Evolutionary conservation across 2,329 filamentous ascomycete species (phyloP).

Genomic region (Fusarium nygamai): DNA sequence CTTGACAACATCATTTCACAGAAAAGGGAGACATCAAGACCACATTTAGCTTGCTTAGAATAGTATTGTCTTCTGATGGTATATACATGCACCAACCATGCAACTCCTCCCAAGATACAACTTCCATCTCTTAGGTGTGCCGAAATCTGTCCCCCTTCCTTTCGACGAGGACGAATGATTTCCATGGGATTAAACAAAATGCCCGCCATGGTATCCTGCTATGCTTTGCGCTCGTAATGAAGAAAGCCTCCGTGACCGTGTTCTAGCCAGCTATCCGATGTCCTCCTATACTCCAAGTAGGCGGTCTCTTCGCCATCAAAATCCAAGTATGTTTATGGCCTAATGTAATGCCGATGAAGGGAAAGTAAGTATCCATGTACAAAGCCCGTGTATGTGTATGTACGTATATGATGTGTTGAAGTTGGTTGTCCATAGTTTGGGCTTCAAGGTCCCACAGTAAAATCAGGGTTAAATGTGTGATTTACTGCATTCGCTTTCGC

Average conservation of each 20-base stretch:
- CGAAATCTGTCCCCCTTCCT: slow-evolving; percentile 11
- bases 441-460: not conserved
- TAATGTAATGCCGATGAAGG: slow-evolving; percentile 15
- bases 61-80: slow-evolving; percentile 10
- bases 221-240: slow-evolving; percentile 31
- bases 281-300: slow-evolving; percentile 33
- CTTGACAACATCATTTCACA: not conserved
- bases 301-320: slow-evolving; percentile 15
- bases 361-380: slow-evolving; percentile 10
- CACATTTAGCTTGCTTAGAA: not conserved
- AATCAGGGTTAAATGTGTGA: slow-evolving; percentile 48
- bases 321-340: slow-evolving; percentile 15
- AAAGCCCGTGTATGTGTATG: slow-evolving; percentile 24
- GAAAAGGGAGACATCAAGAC: not conserved
- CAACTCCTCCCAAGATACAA: slow-evolving; percentile 22
- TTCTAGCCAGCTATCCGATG: slow-evolving; percentile 25
- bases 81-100: slow-evolving; percentile 25
- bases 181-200: slow-evolving; percentile 30
- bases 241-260: slow-evolving; percentile 25
- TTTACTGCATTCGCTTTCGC: slow-evolving; percentile 68
- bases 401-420: slow-evolving; percentile 3
- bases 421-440: not conserved
- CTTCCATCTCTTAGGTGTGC: slow-evolving; percentile 6
- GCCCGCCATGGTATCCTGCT: slow-evolving; percentile 31
- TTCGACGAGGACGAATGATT: not conserved